Percentiles rank a stretch among this genome's conserved stretches.
These are phyloP conservation scores for Aspergillus homomorphus DNA, from an alignment of 495 filamentous ascomycete species.

Conservation along the genomic window DNA sequence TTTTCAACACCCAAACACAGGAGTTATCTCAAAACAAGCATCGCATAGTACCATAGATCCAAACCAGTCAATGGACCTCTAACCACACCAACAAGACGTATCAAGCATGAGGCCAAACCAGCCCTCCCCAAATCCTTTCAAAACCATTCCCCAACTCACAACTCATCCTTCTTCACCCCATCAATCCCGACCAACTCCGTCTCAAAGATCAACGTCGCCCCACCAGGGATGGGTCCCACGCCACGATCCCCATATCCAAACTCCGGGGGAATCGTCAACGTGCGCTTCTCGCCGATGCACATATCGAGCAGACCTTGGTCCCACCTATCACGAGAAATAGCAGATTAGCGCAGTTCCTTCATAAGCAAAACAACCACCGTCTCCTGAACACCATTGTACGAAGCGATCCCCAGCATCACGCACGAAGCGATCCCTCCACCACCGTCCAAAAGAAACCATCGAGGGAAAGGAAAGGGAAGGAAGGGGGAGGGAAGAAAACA, in stretches of 20 bases:
- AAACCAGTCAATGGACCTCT: no score
- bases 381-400: no score
- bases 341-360: no score
- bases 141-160: slow-evolving; percentile 26
- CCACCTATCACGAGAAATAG: slow-evolving; percentile 61
- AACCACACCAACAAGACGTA: neutral
- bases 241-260: slow-evolving; percentile 75
- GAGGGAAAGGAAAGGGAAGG: neutral
- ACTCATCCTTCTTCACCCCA: slow-evolving; percentile 66
- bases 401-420: no score
- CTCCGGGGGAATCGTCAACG: slow-evolving; percentile 83
- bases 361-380: no score
- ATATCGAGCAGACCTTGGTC: slow-evolving; percentile 88
- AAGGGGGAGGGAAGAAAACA: slow-evolving; percentile 21
- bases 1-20: no score
- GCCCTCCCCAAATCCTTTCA: neutral
- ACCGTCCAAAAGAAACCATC: neutral
- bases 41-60: no score
- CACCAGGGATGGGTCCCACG: slow-evolving; percentile 75
- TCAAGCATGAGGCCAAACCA: neutral
- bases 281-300: slow-evolving; percentile 96
- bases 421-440: no score
- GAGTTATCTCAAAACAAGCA: no score
- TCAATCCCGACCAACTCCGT: slow-evolving; percentile 87
- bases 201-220: slow-evolving; percentile 83